Conservation (phyloP, 306 rosid species). For the Aeschynomene evenia region DNA sequence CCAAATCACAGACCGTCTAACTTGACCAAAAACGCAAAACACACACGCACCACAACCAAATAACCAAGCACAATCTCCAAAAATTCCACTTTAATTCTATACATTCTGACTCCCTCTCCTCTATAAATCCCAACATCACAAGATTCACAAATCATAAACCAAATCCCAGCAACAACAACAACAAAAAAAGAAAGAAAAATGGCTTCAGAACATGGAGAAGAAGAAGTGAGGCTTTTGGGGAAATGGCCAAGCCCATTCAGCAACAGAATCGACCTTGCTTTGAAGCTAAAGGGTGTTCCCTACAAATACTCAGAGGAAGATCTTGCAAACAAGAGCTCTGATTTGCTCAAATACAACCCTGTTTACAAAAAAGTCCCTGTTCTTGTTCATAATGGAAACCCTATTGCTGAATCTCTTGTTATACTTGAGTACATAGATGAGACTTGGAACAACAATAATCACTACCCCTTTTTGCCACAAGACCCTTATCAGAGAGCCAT, state of each 20-base stretch:
- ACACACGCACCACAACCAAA: background rate
- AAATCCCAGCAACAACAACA: background rate
- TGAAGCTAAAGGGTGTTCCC: constrained; percentile 40
- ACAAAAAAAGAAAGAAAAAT: too few species aligned
- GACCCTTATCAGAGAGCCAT: constrained; percentile 41
- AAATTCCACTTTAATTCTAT: too few species aligned
- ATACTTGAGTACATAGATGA: constrained; percentile 50
- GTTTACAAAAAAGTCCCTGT: constrained; percentile 45
- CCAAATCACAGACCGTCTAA: background rate
- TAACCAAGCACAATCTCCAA: background rate
- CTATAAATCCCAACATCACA: background rate
- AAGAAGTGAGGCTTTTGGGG: constrained; percentile 35
- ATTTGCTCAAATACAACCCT: constrained; percentile 40
- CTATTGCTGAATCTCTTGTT: constrained; percentile 38
- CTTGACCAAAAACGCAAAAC: constrained; percentile 35
- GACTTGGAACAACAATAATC: constrained; percentile 15
- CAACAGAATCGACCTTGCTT: constrained; percentile 35
- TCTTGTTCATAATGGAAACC: constrained; percentile 41
- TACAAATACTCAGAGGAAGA: constrained; percentile 36
- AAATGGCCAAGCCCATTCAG: constrained; percentile 42
- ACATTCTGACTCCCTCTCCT: too few species aligned
- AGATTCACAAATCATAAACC: background rate
- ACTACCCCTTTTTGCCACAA: constrained; percentile 32
- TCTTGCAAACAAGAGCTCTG: constrained; percentile 30
- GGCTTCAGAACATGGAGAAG: constrained; percentile 15